Evolutionary conservation across 2,329 filamentous ascomycete species (phyloP).

Genomic region (Fusarium sulawesiense): DNA sequence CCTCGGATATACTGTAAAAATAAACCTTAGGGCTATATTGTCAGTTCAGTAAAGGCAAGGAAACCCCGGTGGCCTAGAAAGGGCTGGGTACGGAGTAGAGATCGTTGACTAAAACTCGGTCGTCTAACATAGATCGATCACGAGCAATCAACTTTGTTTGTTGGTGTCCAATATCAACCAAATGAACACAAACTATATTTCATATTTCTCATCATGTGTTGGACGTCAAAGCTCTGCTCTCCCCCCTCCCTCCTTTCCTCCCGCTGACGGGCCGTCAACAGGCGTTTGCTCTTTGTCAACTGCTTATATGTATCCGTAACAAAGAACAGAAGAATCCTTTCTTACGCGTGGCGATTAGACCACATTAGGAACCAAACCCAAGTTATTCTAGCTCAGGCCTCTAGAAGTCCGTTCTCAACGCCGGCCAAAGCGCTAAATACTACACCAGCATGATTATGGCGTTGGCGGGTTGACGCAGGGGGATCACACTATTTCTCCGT

Average conservation of each 20-base stretch:
- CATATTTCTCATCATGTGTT: neutral
- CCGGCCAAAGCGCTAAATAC: conserved; percentile 29
- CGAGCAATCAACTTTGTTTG: neutral
- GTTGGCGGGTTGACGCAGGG: conserved; percentile 47
- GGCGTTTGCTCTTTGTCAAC: conserved; percentile 22
- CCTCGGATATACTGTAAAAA: neutral
- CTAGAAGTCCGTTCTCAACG: conserved; percentile 22
- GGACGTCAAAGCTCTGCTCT: conserved; percentile 19
- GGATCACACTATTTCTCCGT: conserved; percentile 24
- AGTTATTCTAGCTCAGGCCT: conserved; percentile 15
- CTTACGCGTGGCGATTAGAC: conserved; percentile 7
- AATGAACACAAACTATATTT: neutral
- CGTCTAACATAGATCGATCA: neutral
- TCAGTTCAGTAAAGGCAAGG: conserved; percentile 11
- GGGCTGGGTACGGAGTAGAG: neutral
- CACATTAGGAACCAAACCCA: conserved; percentile 3
- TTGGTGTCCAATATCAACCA: neutral
- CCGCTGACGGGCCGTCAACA: conserved; percentile 22
- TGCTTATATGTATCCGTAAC: neutral
- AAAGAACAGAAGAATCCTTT: conserved; percentile 7
- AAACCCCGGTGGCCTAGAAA: neutral
- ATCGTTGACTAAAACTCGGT: neutral
- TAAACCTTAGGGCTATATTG: neutral
- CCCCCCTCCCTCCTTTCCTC: conserved; percentile 20
- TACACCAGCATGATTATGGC: conserved; percentile 27